A percentile compares a stretch with the other conserved stretches of the same genome.
Evolutionary conservation across 306 rosid genomes (phyloP).

Genomic region (Glycine tomentella): DNA sequence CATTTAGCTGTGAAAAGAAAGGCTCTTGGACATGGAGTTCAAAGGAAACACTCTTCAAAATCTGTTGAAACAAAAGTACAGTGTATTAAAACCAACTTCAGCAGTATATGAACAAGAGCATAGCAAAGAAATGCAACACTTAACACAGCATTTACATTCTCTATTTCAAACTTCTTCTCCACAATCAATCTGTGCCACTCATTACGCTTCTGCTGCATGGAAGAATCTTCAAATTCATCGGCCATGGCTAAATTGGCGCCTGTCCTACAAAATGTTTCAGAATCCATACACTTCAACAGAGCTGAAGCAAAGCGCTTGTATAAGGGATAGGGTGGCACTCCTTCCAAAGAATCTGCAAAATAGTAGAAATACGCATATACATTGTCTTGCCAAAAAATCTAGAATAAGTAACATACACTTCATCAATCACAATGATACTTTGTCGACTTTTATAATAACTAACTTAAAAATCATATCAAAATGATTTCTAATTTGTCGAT

Average conservation of each 20-base stretch:
- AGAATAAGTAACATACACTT: not conserved
- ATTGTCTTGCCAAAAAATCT: not conserved
- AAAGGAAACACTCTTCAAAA: conserved; percentile 58
- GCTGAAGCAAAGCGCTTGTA: conserved; percentile 63
- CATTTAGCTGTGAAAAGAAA: conserved; percentile 70
- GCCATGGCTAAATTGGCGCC: conserved; percentile 30
- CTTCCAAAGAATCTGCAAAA: conserved; percentile 49
- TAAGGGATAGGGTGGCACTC: conserved; percentile 77
- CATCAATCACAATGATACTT: no score
- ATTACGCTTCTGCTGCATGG: conserved; percentile 55
- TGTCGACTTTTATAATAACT: no score
- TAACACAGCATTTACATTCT: conserved; percentile 50
- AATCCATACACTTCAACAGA: conserved; percentile 56
- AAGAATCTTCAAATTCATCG: conserved; percentile 49
- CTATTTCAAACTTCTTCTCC: conserved; percentile 65
- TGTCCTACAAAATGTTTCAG: conserved; percentile 52
- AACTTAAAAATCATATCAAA: no score
- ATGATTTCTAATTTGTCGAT: no score
- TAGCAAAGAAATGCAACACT: not conserved
- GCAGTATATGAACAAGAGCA: conserved; percentile 29
- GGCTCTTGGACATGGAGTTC: conserved; percentile 81
- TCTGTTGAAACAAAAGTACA: conserved; percentile 50
- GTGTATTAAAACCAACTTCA: conserved; percentile 10
- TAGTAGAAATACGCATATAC: no score
- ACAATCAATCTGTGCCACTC: conserved; percentile 69